phyloP scores from a whole-genome alignment of 108 stramenopile species.

The Discostella stelligeroides region DNA sequence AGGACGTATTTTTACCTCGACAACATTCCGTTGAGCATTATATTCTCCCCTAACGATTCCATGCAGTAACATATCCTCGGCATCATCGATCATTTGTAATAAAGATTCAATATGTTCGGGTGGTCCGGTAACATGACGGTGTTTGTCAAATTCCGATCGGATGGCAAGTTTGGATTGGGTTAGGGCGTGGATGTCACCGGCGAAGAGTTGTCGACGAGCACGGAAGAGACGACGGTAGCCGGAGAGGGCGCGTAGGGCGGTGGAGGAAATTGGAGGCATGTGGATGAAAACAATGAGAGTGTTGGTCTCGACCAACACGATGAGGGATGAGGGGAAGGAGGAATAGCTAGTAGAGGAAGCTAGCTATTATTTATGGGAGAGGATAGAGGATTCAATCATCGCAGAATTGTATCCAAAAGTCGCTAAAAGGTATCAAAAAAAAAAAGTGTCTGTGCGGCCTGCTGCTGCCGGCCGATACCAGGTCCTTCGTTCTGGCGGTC shows the following conservation, averaged over 20 bases:
- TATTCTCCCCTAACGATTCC: conserved; percentile 81
- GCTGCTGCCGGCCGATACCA: too few species aligned
- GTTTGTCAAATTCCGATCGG: conserved; percentile 70
- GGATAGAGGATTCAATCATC: too few species aligned
- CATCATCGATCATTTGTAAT: conserved; percentile 83
- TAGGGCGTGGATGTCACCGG: conserved; percentile 69
- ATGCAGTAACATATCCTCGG: conserved; percentile 80
- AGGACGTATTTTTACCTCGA: conserved; percentile 75
- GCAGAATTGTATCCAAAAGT: too few species aligned
- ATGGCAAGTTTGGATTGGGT: conserved; percentile 69
- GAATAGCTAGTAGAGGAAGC: too few species aligned
- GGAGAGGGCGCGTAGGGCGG: conserved; percentile 55
- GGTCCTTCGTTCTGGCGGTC: too few species aligned
- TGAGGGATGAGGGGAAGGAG: not conserved
- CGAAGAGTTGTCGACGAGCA: conserved; percentile 72
- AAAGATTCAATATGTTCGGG: conserved; percentile 69
- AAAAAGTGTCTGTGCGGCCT: too few species aligned
- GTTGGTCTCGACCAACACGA: too few species aligned
- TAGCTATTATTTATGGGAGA: too few species aligned
- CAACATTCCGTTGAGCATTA: conserved; percentile 58
- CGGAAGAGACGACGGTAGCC: conserved; percentile 83
- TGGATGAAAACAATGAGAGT: too few species aligned
- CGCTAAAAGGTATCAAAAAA: too few species aligned
- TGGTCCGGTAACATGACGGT: conserved; percentile 50
- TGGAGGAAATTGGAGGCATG: conserved; percentile 10